phyloP scores from a whole-genome alignment of 2,329 filamentous ascomycete species.

The Fusarium sp. region DNA sequence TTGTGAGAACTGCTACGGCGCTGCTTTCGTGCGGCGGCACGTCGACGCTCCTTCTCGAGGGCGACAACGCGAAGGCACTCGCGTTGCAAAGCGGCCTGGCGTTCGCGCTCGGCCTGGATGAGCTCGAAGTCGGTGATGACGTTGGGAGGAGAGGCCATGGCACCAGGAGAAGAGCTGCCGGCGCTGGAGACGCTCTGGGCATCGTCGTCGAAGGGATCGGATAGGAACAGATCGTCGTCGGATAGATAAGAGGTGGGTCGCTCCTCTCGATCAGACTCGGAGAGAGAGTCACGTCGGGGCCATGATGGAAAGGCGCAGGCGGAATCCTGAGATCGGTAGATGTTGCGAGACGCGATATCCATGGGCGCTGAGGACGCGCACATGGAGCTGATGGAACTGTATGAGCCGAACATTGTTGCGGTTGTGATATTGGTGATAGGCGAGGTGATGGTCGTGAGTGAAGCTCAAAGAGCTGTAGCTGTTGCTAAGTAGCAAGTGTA shows the following conservation, averaged over 20 bases:
- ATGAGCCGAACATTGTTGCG: slow-evolving; percentile 58
- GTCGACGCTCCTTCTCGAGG: slow-evolving; percentile 63
- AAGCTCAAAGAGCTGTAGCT: slow-evolving; percentile 30
- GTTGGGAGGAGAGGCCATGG: slow-evolving; percentile 47
- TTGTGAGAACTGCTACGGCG: slow-evolving; percentile 49
- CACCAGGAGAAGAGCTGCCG: slow-evolving; percentile 49
- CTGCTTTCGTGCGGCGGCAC: slow-evolving; percentile 50
- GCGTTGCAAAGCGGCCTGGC: slow-evolving; percentile 57
- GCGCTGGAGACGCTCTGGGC: slow-evolving; percentile 57
- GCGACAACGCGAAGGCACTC: slow-evolving; percentile 61
- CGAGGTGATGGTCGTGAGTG: slow-evolving; percentile 30
- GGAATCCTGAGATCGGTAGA: slow-evolving; percentile 51
- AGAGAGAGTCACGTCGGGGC: slow-evolving; percentile 63
- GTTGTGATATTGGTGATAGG: slow-evolving; percentile 32
- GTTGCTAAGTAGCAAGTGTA: slow-evolving; percentile 29
- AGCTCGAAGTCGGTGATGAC: slow-evolving; percentile 57
- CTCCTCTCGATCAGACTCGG: slow-evolving; percentile 51
- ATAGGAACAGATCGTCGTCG: slow-evolving; percentile 69
- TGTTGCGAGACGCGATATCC: slow-evolving; percentile 54
- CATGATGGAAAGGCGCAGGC: slow-evolving; percentile 66
- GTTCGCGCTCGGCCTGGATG: slow-evolving; percentile 59
- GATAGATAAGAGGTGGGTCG: slow-evolving; percentile 66
- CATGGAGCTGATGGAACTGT: slow-evolving; percentile 60
- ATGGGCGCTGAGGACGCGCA: slow-evolving; percentile 54
- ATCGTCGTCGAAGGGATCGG: slow-evolving; percentile 61